These are phyloP conservation scores for Thraustochytrium sp. DNA, from an alignment of 352 stramenopile genomes.

Conservation along the genomic window DNA sequence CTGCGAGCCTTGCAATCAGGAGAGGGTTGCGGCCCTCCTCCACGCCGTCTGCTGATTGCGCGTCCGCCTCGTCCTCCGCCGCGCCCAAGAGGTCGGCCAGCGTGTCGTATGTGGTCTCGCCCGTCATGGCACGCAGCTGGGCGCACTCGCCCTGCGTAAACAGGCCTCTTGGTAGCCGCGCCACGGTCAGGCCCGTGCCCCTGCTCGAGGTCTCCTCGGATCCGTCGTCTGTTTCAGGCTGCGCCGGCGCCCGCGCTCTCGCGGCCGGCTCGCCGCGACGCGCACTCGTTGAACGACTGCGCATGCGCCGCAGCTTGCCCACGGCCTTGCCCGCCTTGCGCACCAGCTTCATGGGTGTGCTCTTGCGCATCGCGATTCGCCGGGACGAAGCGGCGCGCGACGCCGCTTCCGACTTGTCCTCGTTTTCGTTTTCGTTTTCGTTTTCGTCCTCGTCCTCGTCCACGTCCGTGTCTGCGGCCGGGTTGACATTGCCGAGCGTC, in stretches of 20 bases:
- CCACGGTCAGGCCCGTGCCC: neutral
- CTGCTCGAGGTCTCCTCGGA: no score
- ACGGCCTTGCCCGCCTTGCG: neutral
- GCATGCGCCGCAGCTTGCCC: neutral
- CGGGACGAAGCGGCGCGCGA: no score
- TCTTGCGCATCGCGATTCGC: no score
- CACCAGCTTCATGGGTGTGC: neutral
- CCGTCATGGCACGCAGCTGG: neutral
- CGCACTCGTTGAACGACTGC: no score
- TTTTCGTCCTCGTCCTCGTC: neutral
- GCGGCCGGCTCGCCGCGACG: no score
- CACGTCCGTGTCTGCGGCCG: neutral
- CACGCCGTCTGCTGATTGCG: no score
- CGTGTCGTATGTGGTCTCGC: conserved; percentile 14
- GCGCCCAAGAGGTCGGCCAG: neutral
- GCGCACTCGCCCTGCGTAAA: neutral
- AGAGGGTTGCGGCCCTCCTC: neutral
- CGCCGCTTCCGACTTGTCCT: no score
- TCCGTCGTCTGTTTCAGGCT: no score
- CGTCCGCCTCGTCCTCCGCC: no score
- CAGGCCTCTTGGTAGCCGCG: neutral
- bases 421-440: neutral
- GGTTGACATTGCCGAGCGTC: no score
- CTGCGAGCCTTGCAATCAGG: conserved; percentile 3
- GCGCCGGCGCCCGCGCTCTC: no score